phyloP scores from a whole-genome alignment of 108 stramenopile species.

The Licmophora abbreviata region DNA sequence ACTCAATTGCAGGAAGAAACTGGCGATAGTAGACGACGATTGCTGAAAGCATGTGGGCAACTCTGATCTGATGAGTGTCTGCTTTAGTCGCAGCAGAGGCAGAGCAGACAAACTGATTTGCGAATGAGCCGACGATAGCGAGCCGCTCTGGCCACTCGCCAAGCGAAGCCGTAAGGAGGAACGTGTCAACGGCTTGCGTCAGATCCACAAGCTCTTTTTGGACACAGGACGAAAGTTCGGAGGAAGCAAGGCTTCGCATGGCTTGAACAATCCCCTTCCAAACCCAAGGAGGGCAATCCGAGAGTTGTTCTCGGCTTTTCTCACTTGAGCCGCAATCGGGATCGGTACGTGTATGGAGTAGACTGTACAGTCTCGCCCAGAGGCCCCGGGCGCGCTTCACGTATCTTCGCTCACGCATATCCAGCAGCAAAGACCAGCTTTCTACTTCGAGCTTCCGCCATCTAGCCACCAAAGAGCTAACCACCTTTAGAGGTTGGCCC shows the following conservation, averaged over 20 bases:
- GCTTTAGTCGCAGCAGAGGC: slow-evolving; percentile 8
- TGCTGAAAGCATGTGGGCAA: slow-evolving; percentile 46
- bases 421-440: slow-evolving; percentile 79
- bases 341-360: slow-evolving; percentile 7
- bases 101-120: slow-evolving; percentile 28
- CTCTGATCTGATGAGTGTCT: slow-evolving; percentile 4
- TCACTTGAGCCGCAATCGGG: not conserved
- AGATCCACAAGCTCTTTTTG: slow-evolving; percentile 28
- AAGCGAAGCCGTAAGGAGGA: slow-evolving; percentile 67
- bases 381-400: slow-evolving; percentile 37
- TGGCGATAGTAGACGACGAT: slow-evolving; percentile 72
- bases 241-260: not conserved
- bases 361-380: slow-evolving; percentile 53
- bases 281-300: slow-evolving; percentile 45
- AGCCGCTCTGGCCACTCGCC: slow-evolving; percentile 66
- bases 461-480: slow-evolving; percentile 73
- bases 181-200: slow-evolving; percentile 66
- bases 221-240: not conserved
- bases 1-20: slow-evolving; percentile 32
- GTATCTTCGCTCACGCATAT: slow-evolving; percentile 36
- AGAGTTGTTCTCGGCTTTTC: not conserved
- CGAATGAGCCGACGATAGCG: slow-evolving; percentile 42
- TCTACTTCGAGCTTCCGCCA: slow-evolving; percentile 92
- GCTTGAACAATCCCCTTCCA: slow-evolving; percentile 43
- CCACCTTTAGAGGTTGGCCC: slow-evolving; percentile 47